Conservation (phyloP, 2,329 filamentous ascomycete species). For the Trichoderma atrobrunneum region DNA sequence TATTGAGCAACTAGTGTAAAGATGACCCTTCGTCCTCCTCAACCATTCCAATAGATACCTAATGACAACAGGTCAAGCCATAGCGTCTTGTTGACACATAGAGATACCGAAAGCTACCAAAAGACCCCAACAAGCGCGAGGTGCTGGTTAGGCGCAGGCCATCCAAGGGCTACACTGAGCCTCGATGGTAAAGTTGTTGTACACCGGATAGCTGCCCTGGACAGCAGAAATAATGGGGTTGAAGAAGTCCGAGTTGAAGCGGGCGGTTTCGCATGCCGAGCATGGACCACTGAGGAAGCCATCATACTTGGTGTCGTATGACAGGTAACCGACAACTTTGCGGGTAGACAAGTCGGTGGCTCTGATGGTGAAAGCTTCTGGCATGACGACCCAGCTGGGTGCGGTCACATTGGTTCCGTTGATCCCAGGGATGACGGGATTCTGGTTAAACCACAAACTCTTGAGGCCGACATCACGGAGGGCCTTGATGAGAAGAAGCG, state of each 20-base stretch:
- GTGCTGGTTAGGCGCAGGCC: conserved; percentile 29
- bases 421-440: conserved; percentile 35
- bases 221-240: conserved; percentile 38
- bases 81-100: conserved; percentile 15
- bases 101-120: conserved; percentile 14
- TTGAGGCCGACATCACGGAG: conserved; percentile 38
- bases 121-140: not conserved
- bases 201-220: conserved; percentile 39
- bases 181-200: conserved; percentile 38
- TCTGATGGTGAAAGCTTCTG: conserved; percentile 36
- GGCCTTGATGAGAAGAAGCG: conserved; percentile 39
- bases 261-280: conserved; percentile 34
- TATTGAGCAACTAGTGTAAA: conserved; percentile 21
- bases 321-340: conserved; percentile 34
- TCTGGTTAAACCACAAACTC: conserved; percentile 42
- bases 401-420: conserved; percentile 30
- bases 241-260: conserved; percentile 39
- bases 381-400: conserved; percentile 40
- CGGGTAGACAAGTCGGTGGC: conserved; percentile 35
- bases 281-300: conserved; percentile 38
- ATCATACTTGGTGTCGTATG: conserved; percentile 39
- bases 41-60: conserved; percentile 13
- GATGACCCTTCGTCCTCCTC: conserved; percentile 13
- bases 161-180: conserved; percentile 41
- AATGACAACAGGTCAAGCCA: conserved; percentile 7